phyloP scores from a whole-genome alignment of 2,329 filamentous ascomycete species.

The Aspergillus ruber region DNA sequence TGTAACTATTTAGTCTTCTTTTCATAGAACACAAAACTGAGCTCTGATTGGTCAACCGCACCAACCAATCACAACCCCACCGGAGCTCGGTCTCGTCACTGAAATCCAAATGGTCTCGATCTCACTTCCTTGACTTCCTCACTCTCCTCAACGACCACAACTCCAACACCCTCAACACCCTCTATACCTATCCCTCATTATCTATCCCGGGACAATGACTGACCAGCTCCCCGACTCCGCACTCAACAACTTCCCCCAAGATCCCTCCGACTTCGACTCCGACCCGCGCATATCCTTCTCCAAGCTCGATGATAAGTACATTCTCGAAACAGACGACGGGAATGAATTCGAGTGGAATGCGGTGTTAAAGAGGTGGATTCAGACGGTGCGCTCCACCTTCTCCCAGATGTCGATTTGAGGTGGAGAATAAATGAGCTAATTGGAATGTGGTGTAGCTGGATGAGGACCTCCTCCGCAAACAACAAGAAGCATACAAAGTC shows the following conservation, averaged over 20 bases:
- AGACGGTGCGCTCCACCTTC: conserved; percentile 45
- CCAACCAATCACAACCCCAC: too few relatives aligned
- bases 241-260: conserved; percentile 41
- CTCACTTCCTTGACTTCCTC: too few relatives aligned
- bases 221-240: conserved; percentile 10
- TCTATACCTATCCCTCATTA: too few relatives aligned
- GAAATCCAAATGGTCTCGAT: too few relatives aligned
- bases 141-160: too few relatives aligned
- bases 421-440: too few relatives aligned
- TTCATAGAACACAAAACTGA: too few relatives aligned
- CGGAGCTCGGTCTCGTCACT: too few relatives aligned
- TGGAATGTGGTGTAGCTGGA: conserved; percentile 46
- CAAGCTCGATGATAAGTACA: conserved; percentile 72
- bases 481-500: conserved; percentile 56
- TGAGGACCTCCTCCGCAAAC: conserved; percentile 54
- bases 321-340: conserved; percentile 77
- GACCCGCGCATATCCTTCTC: conserved; percentile 84
- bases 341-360: conserved; percentile 78
- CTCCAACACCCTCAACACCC: too few relatives aligned
- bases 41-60: accelerated
- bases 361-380: conserved; percentile 67
- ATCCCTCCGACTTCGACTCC: conserved; percentile 62
- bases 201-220: background rate
- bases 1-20: too few relatives aligned
- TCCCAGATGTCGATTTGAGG: conserved; percentile 13